Percentiles rank a stretch among this genome's conserved stretches.
These are phyloP conservation scores for Phallus indusiatus DNA, from an alignment of 768 basidiomycete species.

Conservation along the genomic window DNA sequence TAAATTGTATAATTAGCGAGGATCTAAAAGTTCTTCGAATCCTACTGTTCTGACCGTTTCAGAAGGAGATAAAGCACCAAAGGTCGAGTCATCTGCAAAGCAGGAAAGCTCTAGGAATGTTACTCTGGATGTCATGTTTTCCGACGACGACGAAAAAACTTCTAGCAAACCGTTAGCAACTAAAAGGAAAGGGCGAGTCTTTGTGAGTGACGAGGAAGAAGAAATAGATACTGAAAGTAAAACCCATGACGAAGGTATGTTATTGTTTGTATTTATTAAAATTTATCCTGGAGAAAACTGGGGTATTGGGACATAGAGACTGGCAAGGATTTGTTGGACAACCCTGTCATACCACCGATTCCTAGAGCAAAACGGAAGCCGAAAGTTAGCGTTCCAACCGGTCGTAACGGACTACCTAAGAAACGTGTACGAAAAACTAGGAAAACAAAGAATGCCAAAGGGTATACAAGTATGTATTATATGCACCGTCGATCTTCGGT, in stretches of 20 bases:
- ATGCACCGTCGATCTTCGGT: neutral
- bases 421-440: conserved; percentile 51
- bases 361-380: conserved; percentile 31
- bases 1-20: conserved; percentile 15
- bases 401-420: conserved; percentile 71
- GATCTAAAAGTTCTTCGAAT: conserved; percentile 27
- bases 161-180: conserved; percentile 25
- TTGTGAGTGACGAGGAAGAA: conserved; percentile 32
- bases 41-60: conserved; percentile 21
- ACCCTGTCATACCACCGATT: conserved; percentile 24
- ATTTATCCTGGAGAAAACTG: neutral
- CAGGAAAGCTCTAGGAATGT: conserved; percentile 22
- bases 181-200: conserved; percentile 24
- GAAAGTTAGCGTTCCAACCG: conserved; percentile 63
- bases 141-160: conserved; percentile 48
- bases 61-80: conserved; percentile 19
- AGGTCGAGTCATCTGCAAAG: neutral
- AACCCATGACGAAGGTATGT: conserved; percentile 35
- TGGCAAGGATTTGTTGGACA: conserved; percentile 21
- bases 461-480: conserved; percentile 54
- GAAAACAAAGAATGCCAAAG: conserved; percentile 48
- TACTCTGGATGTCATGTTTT: conserved; percentile 41
- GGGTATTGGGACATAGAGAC: conserved; percentile 12
- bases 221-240: conserved; percentile 25
- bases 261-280: too few species aligned